Conservation (phyloP, 2,329 filamentous ascomycete species). For the Cladosporium sp. region DNA sequence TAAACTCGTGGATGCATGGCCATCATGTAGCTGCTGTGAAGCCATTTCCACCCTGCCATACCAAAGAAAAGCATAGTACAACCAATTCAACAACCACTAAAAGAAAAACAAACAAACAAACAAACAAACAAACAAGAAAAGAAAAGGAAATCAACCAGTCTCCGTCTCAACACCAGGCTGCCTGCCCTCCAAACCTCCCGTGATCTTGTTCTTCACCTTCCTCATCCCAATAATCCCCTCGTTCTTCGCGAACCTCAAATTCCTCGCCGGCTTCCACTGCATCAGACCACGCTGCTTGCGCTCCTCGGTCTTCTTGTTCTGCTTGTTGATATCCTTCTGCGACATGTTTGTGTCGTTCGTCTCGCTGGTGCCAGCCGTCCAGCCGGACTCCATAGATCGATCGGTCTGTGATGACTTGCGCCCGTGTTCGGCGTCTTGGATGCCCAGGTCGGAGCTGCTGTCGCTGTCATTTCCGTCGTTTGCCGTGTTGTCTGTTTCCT, state of each 20-base stretch:
- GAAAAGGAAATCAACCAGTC: conserved; percentile 15
- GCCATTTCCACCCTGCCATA: no score
- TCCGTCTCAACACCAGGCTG: conserved; percentile 82
- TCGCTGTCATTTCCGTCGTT: conserved; percentile 37
- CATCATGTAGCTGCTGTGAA: neutral
- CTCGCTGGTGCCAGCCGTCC: conserved; percentile 30
- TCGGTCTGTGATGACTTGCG: conserved; percentile 22
- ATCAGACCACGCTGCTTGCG: conserved; percentile 85
- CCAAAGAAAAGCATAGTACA: no score
- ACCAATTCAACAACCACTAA: no score
- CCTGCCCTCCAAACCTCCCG: conserved; percentile 66
- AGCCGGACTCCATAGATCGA: conserved; percentile 28
- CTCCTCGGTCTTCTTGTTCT: conserved; percentile 68
- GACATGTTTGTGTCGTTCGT: conserved; percentile 22
- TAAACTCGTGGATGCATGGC: conserved; percentile 8
- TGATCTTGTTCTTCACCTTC: conserved; percentile 72
- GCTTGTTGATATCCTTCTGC: conserved; percentile 58
- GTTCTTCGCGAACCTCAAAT: conserved; percentile 80
- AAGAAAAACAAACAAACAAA: neutral
- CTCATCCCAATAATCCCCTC: conserved; percentile 75
- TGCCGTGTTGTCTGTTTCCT: conserved; percentile 39
- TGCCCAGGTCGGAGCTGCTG: conserved; percentile 50
- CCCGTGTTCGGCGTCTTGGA: conserved; percentile 49
- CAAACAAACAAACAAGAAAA: neutral
- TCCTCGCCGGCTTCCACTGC: conserved; percentile 91